These are phyloP conservation scores for Pichia phayaonensis DNA, from an alignment of 805 yeast genomes.

Conservation along the genomic window DNA sequence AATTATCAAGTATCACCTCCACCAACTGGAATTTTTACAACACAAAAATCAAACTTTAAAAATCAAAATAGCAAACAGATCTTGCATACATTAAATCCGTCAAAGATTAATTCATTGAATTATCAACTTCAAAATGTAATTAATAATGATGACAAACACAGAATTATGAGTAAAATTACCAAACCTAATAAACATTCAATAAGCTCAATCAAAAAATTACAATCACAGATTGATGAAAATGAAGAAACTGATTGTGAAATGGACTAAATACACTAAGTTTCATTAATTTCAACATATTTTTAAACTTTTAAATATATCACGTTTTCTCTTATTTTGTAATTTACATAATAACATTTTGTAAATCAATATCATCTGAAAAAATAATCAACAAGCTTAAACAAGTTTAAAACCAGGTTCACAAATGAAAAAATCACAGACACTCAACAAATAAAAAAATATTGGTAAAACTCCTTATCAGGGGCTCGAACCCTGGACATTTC, in stretches of 20 bases:
- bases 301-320: neutral
- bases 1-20: constrained; percentile 6
- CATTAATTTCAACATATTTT: too few species aligned
- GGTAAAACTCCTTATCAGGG: constrained; percentile 43
- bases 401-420: too few species aligned
- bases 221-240: neutral
- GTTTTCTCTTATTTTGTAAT: too few species aligned
- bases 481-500: constrained; percentile 59
- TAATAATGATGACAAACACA: neutral
- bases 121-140: neutral
- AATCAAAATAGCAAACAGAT: neutral
- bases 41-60: neutral
- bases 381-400: too few species aligned
- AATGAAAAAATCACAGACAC: too few species aligned
- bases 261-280: too few species aligned
- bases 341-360: neutral
- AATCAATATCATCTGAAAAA: too few species aligned
- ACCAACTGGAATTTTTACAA: constrained; percentile 4
- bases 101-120: constrained; percentile 3
- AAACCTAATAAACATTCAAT: neutral
- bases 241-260: constrained; percentile 3
- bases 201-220: neutral
- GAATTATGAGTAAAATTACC: neutral
- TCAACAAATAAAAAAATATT: neutral
- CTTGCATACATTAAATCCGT: neutral